phyloP scores from a whole-genome alignment of 495 filamentous ascomycete species.

The Paragyromitra xinjiangensis region DNA sequence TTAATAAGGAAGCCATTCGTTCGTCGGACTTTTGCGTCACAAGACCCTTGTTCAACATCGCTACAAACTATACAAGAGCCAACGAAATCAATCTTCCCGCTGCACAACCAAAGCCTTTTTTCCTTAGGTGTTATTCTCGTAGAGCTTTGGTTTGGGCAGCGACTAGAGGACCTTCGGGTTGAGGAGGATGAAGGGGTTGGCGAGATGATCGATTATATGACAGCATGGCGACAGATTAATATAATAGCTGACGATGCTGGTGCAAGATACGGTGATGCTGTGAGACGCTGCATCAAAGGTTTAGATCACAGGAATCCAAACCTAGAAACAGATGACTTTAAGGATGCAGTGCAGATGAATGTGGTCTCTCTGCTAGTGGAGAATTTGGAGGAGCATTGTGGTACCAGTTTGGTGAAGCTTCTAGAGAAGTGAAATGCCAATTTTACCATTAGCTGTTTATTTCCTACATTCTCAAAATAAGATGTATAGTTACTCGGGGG shows the following conservation, averaged over 20 bases:
- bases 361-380: constrained; percentile 56
- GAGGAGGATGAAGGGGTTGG: neutral
- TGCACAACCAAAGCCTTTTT: constrained; percentile 53
- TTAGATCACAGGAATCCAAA: constrained; percentile 51
- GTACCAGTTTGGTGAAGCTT: neutral
- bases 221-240: constrained; percentile 5
- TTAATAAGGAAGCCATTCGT: constrained; percentile 43
- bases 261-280: constrained; percentile 57
- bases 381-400: constrained; percentile 34
- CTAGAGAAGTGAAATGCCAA: neutral
- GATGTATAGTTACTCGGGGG: too few species aligned
- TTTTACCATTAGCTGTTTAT: too few species aligned
- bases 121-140: constrained; percentile 57
- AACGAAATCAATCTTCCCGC: constrained; percentile 15
- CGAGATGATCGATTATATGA: neutral
- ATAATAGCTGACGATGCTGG: constrained; percentile 54
- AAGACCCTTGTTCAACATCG: constrained; percentile 7
- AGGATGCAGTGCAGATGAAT: constrained; percentile 53
- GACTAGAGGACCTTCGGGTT: constrained; percentile 23
- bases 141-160: constrained; percentile 57
- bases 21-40: constrained; percentile 43
- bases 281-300: constrained; percentile 57
- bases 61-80: neutral
- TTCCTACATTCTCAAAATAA: too few species aligned
- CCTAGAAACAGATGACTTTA: constrained; percentile 54